These are phyloP conservation scores for Elsinoe fawcettii DNA, from an alignment of 2,329 filamentous ascomycete species.

Conservation along the genomic window DNA sequence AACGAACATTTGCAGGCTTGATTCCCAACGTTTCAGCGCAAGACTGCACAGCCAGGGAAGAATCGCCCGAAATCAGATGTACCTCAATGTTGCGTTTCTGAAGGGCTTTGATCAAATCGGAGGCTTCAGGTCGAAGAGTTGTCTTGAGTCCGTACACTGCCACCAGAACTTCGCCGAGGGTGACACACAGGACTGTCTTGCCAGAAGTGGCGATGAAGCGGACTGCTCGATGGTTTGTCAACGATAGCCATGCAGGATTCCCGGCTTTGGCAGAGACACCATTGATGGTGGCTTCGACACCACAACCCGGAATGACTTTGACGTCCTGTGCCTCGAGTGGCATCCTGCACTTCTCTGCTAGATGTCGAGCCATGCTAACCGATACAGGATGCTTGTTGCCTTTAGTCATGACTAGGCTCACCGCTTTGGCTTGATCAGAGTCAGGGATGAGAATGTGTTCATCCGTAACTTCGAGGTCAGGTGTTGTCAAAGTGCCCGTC, in stretches of 20 bases:
- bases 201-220: constrained; percentile 33
- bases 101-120: constrained; percentile 45
- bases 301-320: constrained; percentile 36
- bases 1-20: constrained; percentile 33
- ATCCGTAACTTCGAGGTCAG: constrained; percentile 38
- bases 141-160: constrained; percentile 47
- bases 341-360: constrained; percentile 19
- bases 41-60: constrained; percentile 40
- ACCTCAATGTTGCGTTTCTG: constrained; percentile 41
- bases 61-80: constrained; percentile 53
- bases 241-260: constrained; percentile 41
- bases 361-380: constrained; percentile 21
- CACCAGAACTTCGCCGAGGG: constrained; percentile 36
- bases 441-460: constrained; percentile 23
- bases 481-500: constrained; percentile 65
- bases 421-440: neutral
- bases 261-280: constrained; percentile 36
- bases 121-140: constrained; percentile 43
- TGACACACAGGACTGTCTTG: constrained; percentile 51
- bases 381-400: constrained; percentile 26
- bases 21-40: constrained; percentile 41
- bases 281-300: constrained; percentile 34
- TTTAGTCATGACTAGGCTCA: constrained; percentile 16
- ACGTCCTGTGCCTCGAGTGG: constrained; percentile 21
- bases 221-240: constrained; percentile 28